Base-by-base conservation (phyloP, 225 moss, liverwort and hornwort species). In the Bryum argenteum region DNA sequence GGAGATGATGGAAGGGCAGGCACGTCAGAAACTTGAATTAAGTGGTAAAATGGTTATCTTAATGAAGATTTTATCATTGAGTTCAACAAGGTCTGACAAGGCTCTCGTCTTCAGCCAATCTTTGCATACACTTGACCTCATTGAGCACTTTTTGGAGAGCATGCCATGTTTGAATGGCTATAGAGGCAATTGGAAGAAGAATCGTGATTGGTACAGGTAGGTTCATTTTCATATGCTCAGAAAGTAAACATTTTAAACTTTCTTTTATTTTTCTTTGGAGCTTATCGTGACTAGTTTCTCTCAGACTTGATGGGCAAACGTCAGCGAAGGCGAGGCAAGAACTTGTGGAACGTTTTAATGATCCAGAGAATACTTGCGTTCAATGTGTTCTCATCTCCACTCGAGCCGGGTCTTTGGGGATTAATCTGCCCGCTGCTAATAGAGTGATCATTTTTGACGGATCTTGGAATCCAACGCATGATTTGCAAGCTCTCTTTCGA, bases 381-480 rank as follows among this genome's bases (percentile, higher is more conserved):
- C 90, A 92, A 72, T 98, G 91, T 80, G 88, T 91, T 57, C 83
- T 98, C 55, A 98, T 98, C 54, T 98, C 98, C 66, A 98, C 98
- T 63, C 80, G 87, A 55, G 98, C 98, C 17, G 98, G 94, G 53
- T 94, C 92, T 50, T 85, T 98, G 74, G 98, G 98, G 28, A 98
- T 98, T 48, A 98, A 98, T 82, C 70, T 98, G 61, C 92, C 94
- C 19, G 92, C 94, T 75, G 98, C 98, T 38, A 98, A 98, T 65
- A 94, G 98, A 71, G 98, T 98, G 10, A 81, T 98, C 28, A 98
- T 98, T 58, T 88, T 98, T 60, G 98, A 98, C 74, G 98, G 98
- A 43, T 94, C 98, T 17, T 98, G 98, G 98, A 98, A 98, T 83
- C 94, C 98, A 56, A 91, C 94, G 9, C 94, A 98, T 84, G 98